phyloP scores from a whole-genome alignment of 2,329 filamentous ascomycete genomes.

The Epichloe typhina region DNA sequence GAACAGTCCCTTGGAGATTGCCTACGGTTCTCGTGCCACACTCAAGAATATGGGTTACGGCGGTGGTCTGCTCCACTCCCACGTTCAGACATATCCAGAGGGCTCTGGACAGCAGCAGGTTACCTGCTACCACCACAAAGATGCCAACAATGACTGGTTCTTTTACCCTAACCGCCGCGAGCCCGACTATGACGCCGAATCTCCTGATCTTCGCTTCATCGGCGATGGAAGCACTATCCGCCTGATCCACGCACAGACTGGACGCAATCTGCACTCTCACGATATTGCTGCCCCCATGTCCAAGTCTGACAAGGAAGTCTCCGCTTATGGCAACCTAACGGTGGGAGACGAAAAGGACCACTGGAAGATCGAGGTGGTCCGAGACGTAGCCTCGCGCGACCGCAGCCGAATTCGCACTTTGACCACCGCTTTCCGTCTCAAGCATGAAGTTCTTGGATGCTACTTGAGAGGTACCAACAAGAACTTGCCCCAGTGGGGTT shows the following conservation, averaged over 20 bases:
- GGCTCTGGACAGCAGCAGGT: slow-evolving; percentile 91
- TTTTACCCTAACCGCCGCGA: slow-evolving; percentile 87
- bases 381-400: slow-evolving; percentile 77
- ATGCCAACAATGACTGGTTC: slow-evolving; percentile 99
- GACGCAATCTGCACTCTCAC: slow-evolving; percentile 94
- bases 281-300: slow-evolving; percentile 76
- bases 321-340: slow-evolving; percentile 88
- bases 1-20: slow-evolving; percentile 86
- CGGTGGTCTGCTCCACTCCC: slow-evolving; percentile 88
- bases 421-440: slow-evolving; percentile 84
- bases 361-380: slow-evolving; percentile 86
- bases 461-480: slow-evolving; percentile 92
- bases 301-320: slow-evolving; percentile 86
- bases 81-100: slow-evolving; percentile 91
- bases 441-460: slow-evolving; percentile 70
- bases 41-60: slow-evolving; percentile 99
- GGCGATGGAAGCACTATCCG: slow-evolving; percentile 68
- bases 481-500: slow-evolving; percentile 97
- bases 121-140: slow-evolving; percentile 99
- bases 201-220: slow-evolving; percentile 56
- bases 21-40: slow-evolving; percentile 76
- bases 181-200: slow-evolving; percentile 56
- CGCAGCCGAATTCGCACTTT: slow-evolving; percentile 76
- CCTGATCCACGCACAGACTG: slow-evolving; percentile 86
- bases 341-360: slow-evolving; percentile 96